Percentiles rank a stretch among this genome's conserved stretches.
Conservation (phyloP, 2,329 filamentous ascomycete genomes). For the Claviceps sorghi region DNA sequence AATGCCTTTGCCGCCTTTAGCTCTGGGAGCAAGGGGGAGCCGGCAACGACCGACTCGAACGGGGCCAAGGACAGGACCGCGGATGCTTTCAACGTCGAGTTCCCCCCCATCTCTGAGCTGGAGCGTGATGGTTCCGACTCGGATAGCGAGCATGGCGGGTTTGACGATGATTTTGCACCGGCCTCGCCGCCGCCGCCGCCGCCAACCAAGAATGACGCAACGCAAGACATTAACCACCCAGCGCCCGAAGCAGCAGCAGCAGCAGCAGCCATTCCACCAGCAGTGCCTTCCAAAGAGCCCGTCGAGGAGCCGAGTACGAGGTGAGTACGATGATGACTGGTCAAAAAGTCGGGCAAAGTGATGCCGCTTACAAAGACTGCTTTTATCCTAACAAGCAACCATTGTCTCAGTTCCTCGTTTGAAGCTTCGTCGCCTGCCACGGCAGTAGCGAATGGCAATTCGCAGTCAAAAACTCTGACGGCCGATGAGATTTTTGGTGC, state of each 20-base stretch:
- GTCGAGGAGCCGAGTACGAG: conserved; percentile 12
- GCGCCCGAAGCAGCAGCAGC: neutral
- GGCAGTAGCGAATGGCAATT: conserved; percentile 14
- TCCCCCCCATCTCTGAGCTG: conserved; percentile 84
- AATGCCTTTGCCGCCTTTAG: conserved; percentile 68
- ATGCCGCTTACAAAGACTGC: no score
- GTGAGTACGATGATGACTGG: conserved; percentile 9
- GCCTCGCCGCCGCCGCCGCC: conserved; percentile 33
- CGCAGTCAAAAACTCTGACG: conserved; percentile 17
- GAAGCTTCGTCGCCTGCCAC: conserved; percentile 19
- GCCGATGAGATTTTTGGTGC: conserved; percentile 30
- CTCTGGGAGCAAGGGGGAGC: conserved; percentile 30
- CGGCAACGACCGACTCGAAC: conserved; percentile 27
- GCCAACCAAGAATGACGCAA: conserved; percentile 18
- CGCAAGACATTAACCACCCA: conserved; percentile 2
- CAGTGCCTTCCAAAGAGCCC: conserved; percentile 13
- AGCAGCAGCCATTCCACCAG: conserved; percentile 5
- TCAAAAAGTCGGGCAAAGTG: no score
- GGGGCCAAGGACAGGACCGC: conserved; percentile 25
- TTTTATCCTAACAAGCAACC: neutral
- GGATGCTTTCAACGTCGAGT: conserved; percentile 56
- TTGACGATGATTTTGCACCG: conserved; percentile 84
- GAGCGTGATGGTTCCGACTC: conserved; percentile 71
- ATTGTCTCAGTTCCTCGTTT: conserved; percentile 11
- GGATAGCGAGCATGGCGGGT: conserved; percentile 64